phyloP scores from a whole-genome alignment of 345 rosid species.

The Eucalyptus regnans region DNA sequence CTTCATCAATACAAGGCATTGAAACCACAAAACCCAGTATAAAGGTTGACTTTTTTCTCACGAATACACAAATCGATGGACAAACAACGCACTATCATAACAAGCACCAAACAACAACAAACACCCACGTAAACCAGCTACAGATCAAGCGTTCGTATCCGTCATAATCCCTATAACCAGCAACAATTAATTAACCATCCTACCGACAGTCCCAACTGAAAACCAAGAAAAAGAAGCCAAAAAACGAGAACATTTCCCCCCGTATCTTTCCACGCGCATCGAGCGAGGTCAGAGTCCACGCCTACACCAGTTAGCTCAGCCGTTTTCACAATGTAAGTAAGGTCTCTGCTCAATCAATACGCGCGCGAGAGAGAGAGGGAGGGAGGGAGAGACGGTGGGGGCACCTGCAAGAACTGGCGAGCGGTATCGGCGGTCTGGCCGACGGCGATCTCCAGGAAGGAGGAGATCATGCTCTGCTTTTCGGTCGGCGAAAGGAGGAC shows the following conservation, averaged over 20 bases:
- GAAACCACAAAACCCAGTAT: neutral
- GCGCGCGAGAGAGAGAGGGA: neutral
- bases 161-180: neutral
- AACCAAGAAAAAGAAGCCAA: neutral
- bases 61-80: neutral
- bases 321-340: neutral
- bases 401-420: conserved; percentile 76
- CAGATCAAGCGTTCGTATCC: neutral
- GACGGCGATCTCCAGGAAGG: conserved; percentile 95
- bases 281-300: neutral
- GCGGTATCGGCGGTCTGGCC: conserved; percentile 93
- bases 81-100: neutral
- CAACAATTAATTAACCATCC: neutral
- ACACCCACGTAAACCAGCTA: neutral
- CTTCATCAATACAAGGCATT: neutral
- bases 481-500: conserved; percentile 37
- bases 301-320: neutral
- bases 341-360: neutral
- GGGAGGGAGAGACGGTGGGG: too few species aligned
- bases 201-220: neutral
- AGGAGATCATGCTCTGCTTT: conserved; percentile 68
- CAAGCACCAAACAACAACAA: neutral
- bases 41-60: neutral
- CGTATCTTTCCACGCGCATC: neutral
- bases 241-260: neutral